Evolutionary conservation across 768 basidiomycete genomes (phyloP), one percentile per base, ranked within the genome.

Genomic region (Auriscalpium microsporum): DNA sequence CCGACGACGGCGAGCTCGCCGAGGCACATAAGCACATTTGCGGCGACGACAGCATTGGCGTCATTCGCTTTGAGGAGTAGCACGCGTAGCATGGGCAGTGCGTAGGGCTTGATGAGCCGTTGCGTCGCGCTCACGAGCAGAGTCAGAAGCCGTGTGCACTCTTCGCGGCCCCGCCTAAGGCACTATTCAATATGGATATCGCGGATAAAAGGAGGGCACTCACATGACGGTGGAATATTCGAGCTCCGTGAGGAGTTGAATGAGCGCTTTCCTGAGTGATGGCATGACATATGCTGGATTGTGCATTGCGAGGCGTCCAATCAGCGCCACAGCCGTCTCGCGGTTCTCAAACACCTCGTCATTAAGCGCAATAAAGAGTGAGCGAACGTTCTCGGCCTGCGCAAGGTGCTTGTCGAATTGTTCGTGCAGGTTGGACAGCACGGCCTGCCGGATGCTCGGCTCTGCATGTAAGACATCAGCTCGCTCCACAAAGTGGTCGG

Each of bases 231-330:
- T 94, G 4, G 94, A 92, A 65, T 97, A 98, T 72, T 98, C 94
- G 38, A 99, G 73, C 71, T 98, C 96, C 0, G 96, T 98, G 56
- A 99, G 75, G 8, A 99, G 79, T 67, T 98, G 95, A 54, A 98
- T 96, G 56, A 99, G 75, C 1, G 94, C 86, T 70, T 98, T 98
- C 48, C 96, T 81, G 21, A 99, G 75, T 4, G 92, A 93, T 9
- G 96, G 95, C 88, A 99, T 97, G 17, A 99, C 94, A 73, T 97
- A 96, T 14, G 96, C 96, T 0, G 96, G 96, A 65, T 99, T 99
- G 70, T 95, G 90, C 62, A 84, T 83, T 3, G 94, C 91, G 23
- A 99, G 80, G 28, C 96, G 84, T 1, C 96, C 96, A 56, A 99
- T 97, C 58, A 98, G 78, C 19, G 73, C 72, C 52, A 98, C 90